A percentile compares a stretch with the other conserved stretches of the same genome.
Evolutionary conservation across 2,329 filamentous ascomycete species (phyloP).

Genomic region (Colletotrichum abscissum): DNA sequence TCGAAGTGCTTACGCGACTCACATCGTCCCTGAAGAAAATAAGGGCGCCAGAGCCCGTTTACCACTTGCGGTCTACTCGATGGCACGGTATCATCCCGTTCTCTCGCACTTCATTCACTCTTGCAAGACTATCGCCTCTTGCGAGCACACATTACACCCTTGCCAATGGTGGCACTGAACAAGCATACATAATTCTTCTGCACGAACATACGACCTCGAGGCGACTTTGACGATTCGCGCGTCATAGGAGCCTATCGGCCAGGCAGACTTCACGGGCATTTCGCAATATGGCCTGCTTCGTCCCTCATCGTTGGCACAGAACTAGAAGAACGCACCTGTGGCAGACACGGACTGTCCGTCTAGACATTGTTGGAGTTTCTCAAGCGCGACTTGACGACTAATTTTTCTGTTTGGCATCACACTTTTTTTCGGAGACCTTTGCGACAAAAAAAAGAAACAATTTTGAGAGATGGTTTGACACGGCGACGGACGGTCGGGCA

Average conservation of each 20-base stretch:
- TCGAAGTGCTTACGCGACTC: neutral
- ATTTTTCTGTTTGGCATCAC: conserved; percentile 30
- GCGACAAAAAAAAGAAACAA: conserved; percentile 26
- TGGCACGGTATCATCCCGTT: neutral
- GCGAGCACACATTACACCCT: neutral
- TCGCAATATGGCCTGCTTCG: neutral
- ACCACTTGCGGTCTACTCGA: neutral
- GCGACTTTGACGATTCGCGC: neutral
- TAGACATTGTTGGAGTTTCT: conserved; percentile 31
- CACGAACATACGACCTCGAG: neutral
- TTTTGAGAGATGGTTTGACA: conserved; percentile 23
- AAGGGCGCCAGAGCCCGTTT: neutral
- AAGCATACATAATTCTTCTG: conserved; percentile 10
- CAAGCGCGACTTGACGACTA: conserved; percentile 33
- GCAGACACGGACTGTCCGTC: neutral
- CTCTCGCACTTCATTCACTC: neutral
- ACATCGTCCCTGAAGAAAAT: neutral
- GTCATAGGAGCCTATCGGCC: neutral
- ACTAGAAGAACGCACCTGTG: conserved; percentile 9
- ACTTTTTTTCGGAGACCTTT: conserved; percentile 10
- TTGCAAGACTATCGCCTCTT: neutral
- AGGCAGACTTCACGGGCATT: neutral
- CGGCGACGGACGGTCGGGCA: conserved; percentile 29
- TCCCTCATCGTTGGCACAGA: neutral
- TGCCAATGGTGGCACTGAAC: conserved; percentile 4